Evolutionary conservation across 768 basidiomycete species (phyloP).

Genomic region (Boletus subcaerulescens): DNA sequence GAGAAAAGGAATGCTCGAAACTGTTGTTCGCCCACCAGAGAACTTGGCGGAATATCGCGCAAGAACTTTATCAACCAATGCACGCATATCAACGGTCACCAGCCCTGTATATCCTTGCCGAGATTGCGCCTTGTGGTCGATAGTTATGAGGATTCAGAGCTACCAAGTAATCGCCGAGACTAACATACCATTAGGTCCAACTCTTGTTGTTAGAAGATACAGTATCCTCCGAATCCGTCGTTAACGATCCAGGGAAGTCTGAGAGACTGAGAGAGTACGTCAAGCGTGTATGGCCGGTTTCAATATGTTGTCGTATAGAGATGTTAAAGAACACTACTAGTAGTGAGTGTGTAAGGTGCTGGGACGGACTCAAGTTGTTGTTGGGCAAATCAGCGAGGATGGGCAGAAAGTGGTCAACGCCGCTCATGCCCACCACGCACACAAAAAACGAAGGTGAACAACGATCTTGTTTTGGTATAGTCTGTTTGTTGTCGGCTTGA

Average conservation of each 20-base stretch:
- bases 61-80: conserved; percentile 1
- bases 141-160: background rate
- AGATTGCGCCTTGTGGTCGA: background rate
- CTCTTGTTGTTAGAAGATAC: background rate
- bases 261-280: background rate
- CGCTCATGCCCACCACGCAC: too few species aligned
- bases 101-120: background rate
- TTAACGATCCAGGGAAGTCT: background rate
- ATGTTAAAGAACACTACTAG: too few species aligned
- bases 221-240: background rate
- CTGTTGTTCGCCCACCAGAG: background rate
- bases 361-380: too few species aligned
- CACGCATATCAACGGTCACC: background rate
- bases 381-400: too few species aligned
- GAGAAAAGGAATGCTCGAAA: background rate
- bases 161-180: background rate
- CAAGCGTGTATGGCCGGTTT: too few species aligned
- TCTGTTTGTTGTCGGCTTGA: too few species aligned
- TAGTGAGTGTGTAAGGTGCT: too few species aligned
- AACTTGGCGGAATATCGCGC: conserved; percentile 2
- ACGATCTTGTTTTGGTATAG: too few species aligned
- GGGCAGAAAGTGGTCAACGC: too few species aligned
- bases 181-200: background rate
- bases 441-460: too few species aligned
- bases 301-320: too few species aligned